These are phyloP conservation scores for Coemansia sp. DNA, from an alignment of 192 early-diverging fungal genomes.

Conservation along the genomic window DNA sequence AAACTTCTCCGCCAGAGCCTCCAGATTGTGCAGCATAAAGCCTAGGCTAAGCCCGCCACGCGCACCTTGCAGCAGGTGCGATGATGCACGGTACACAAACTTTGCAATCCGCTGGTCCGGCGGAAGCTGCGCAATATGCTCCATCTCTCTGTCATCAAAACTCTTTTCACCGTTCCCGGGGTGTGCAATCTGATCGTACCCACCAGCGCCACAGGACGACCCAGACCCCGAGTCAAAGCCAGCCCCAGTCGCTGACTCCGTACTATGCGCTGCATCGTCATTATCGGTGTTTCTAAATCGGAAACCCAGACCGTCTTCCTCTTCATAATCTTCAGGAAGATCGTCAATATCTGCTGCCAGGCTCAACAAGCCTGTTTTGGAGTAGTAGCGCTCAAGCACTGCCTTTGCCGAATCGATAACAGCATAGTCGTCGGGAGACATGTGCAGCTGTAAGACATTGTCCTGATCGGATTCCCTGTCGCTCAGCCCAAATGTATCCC, in stretches of 20 bases:
- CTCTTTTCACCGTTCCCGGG: constrained; percentile 10
- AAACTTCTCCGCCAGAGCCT: constrained; percentile 36
- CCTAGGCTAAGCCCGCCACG: constrained; percentile 46
- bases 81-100: constrained; percentile 49
- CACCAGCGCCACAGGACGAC: background rate
- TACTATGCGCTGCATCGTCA: background rate
- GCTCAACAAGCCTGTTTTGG: constrained; percentile 26
- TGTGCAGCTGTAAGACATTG: background rate
- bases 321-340: constrained; percentile 11
- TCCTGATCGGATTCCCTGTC: background rate
- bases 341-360: constrained; percentile 49
- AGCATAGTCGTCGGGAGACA: constrained; percentile 19
- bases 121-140: constrained; percentile 38
- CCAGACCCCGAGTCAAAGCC: background rate
- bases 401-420: constrained; percentile 35
- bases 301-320: constrained; percentile 4
- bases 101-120: constrained; percentile 55
- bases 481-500: background rate
- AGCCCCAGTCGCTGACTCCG: background rate
- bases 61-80: constrained; percentile 51
- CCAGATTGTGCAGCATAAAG: constrained; percentile 52
- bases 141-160: constrained; percentile 40
- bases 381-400: constrained; percentile 46
- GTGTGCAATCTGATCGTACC: background rate
- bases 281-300: background rate